Evolutionary conservation across 2,329 filamentous ascomycete species (phyloP).

Genomic region (Mariannaea sp.): DNA sequence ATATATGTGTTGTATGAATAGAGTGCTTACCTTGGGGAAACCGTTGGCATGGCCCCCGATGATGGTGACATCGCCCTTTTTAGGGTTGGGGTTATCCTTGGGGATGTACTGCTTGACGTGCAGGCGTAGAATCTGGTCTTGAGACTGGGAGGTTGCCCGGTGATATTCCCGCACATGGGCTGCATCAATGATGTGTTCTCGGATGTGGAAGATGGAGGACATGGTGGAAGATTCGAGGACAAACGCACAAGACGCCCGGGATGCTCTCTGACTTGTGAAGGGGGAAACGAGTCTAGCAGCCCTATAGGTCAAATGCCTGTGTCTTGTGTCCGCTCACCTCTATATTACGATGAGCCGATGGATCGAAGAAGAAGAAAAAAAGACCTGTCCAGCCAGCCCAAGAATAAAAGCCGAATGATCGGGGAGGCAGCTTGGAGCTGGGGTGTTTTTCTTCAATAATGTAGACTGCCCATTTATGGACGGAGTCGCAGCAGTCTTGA

Average conservation of each 20-base stretch:
- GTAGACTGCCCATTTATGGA: no score
- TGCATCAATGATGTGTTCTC: conserved; percentile 73
- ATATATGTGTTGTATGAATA: no score
- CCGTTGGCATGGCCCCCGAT: conserved; percentile 89
- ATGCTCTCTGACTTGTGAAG: no score
- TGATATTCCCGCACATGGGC: conserved; percentile 85
- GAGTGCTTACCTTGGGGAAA: conserved; percentile 74
- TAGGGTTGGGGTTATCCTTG: conserved; percentile 67
- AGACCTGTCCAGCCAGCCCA: no score
- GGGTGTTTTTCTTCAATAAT: no score
- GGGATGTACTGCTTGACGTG: conserved; percentile 90
- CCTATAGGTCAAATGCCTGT: background rate
- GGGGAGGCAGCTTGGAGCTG: no score
- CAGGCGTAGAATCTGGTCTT: conserved; percentile 75
- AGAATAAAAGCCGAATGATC: no score
- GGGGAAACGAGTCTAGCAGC: background rate
- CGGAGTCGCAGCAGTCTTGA: no score
- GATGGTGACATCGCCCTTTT: conserved; percentile 80
- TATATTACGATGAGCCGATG: no score
- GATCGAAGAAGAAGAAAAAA: no score
- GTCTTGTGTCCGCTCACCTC: no score
- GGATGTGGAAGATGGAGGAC: conserved; percentile 60
- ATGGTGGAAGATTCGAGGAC: conserved; percentile 14
- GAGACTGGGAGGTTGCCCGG: conserved; percentile 69
- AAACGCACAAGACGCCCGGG: no score